Evolutionary conservation across 805 yeast genomes (phyloP), one percentile per base, ranked within the genome.

Genomic region (Komagataella ulmi): DNA sequence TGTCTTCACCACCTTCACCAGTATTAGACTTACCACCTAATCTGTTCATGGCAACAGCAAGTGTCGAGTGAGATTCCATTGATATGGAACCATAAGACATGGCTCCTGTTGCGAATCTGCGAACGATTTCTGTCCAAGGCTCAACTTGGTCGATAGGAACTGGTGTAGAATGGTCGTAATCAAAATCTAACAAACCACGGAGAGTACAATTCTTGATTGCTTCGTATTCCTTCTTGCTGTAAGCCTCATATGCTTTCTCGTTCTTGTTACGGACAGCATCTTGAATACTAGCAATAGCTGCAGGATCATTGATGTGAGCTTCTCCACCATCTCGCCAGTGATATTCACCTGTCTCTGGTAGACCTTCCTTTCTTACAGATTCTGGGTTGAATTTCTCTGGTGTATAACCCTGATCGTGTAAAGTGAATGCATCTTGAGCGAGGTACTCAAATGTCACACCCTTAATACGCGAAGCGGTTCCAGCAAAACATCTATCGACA

Each of bases 261-360:
- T 93, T 91, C 71, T 91, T 90, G 75, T 91, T 91, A 64, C 96
- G 81, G 49, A 93, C 99, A n/a, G 98, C 97, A 67, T 91, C 98
- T 71, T 93, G 99, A 64, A 91, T 79, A 54, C 87, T 82, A 14
- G 98, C 97, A 68, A 91, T 85, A 17, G 97, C 97, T 40, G 86
- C 77, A 14, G 99, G 99, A 57, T 88, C 95, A 67, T 91, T 91
- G 55, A 93, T 80, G 66, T 93, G 97, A 53, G 91, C 83, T 62
- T 88, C 96, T 58, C 98, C 99, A 63, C 98, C 98, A 64, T 91
- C 98, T 72, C 99, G 82, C 95, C 96, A 91, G 69, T 93, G 96
- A 64, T 89, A 93, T 66, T 93, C 98, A 69, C 99, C 99, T 54
- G 90, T 79, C 69, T 91, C 98, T 30, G 96, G 95, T 55, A 93